phyloP scores from a whole-genome alignment of 2,329 filamentous ascomycete species.

The Aureobasidium mangrovei region DNA sequence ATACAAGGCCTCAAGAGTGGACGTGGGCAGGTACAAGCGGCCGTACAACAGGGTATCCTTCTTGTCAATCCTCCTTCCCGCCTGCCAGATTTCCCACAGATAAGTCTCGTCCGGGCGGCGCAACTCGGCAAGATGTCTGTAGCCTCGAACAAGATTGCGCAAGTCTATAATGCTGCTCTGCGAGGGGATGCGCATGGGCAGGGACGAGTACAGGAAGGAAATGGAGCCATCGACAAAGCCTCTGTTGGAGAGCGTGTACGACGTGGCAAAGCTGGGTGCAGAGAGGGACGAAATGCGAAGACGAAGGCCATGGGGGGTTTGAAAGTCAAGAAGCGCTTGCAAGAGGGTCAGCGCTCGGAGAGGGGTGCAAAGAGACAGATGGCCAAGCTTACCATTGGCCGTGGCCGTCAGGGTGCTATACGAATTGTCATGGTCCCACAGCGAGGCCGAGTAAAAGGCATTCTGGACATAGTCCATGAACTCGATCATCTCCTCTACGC shows the following conservation, averaged over 20 bases:
- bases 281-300: constrained; percentile 85
- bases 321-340: constrained; percentile 75
- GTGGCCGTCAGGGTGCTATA: constrained; percentile 81
- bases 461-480: constrained; percentile 97
- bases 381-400: constrained; percentile 54
- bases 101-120: constrained; percentile 41
- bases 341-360: constrained; percentile 7
- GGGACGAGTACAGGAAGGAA: constrained; percentile 88
- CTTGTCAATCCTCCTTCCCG: constrained; percentile 39
- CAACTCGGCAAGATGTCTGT: constrained; percentile 66
- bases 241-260: constrained; percentile 81
- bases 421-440: constrained; percentile 87
- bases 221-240: constrained; percentile 94
- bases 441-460: constrained; percentile 76
- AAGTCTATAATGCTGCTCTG: constrained; percentile 69
- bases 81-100: constrained; percentile 48
- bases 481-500: constrained; percentile 59
- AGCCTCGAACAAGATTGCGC: constrained; percentile 69
- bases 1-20: constrained; percentile 77
- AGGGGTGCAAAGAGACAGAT: not conserved
- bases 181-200: constrained; percentile 59
- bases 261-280: constrained; percentile 86
- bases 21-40: constrained; percentile 72
- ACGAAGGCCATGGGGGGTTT: constrained; percentile 73
- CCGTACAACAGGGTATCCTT: constrained; percentile 63